phyloP scores from a whole-genome alignment of 805 yeast species.

The Yamadazyma laniorum region DNA sequence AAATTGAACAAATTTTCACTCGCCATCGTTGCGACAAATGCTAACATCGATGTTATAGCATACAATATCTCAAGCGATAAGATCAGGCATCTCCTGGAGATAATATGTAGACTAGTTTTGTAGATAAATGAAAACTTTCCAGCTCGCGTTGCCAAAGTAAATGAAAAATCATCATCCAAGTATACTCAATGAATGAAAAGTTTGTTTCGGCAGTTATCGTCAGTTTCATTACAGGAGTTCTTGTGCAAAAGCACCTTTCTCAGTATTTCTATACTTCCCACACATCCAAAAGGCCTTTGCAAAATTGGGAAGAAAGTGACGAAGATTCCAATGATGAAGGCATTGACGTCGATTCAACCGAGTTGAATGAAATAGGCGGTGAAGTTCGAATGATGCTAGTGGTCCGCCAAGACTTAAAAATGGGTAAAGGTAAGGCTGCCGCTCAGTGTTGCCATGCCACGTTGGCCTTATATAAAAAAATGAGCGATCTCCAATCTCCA shows the following conservation, averaged over 20 bases:
- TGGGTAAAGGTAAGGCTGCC: constrained; percentile 95
- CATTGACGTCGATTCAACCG: constrained; percentile 56
- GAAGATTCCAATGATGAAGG: constrained; percentile 47
- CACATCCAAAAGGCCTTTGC: too few relatives aligned
- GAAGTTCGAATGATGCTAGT: constrained; percentile 85
- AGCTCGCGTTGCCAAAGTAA: too few relatives aligned
- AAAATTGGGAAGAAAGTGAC: constrained; percentile 13
- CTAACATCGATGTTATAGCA: constrained; percentile 7
- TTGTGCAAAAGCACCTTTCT: constrained; percentile 21
- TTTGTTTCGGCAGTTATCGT: neutral
- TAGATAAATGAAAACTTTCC: too few relatives aligned
- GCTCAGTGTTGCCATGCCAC: constrained; percentile 99
- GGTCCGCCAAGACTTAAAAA: constrained; percentile 82
- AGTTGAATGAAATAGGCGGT: constrained; percentile 67
- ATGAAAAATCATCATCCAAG: too few relatives aligned
- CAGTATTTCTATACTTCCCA: too few relatives aligned
- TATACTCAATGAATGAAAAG: too few relatives aligned
- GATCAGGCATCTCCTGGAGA: neutral
- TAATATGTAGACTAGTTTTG: neutral
- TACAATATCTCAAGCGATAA: constrained; percentile 4
- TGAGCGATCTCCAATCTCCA: constrained; percentile 49
- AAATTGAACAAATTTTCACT: constrained; percentile 11
- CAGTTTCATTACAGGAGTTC: constrained; percentile 36
- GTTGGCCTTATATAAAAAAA: constrained; percentile 75
- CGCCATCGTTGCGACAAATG: constrained; percentile 7